phyloP scores from a whole-genome alignment of 306 rosid genomes.

The Rosa persica region DNA sequence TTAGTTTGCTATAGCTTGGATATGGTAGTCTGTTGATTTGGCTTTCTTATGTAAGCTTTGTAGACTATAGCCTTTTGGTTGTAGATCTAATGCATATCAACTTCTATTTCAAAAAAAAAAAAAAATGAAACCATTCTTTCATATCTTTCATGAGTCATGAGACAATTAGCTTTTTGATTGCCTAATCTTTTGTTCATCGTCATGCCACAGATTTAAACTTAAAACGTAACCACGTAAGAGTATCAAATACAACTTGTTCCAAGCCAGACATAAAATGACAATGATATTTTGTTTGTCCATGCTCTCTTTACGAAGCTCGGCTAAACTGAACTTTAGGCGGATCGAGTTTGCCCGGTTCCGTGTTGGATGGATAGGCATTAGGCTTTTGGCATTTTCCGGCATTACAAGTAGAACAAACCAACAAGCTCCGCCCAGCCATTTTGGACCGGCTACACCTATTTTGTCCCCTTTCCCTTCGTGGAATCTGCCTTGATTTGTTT shows the following conservation, averaged over 20 bases:
- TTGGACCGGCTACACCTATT: slow-evolving; percentile 34
- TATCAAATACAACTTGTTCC: not conserved
- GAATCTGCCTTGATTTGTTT: not conserved
- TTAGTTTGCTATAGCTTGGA: no score
- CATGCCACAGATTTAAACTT: not conserved
- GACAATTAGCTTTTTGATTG: no score
- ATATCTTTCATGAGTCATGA: no score
- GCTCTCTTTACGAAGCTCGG: not conserved
- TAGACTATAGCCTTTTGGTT: no score
- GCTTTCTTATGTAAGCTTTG: no score
- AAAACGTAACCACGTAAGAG: not conserved
- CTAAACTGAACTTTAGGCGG: not conserved
- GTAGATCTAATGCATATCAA: no score
- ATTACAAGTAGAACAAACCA: not conserved
- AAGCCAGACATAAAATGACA: not conserved
- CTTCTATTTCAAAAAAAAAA: no score
- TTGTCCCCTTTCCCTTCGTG: slow-evolving; percentile 27
- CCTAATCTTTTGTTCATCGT: no score
- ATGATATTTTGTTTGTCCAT: not conserved
- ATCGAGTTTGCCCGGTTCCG: slow-evolving; percentile 18
- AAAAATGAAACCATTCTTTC: no score
- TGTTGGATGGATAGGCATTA: slow-evolving; percentile 61
- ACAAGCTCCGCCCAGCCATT: slow-evolving; percentile 4
- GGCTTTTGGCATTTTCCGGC: not conserved
- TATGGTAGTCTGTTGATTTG: no score